phyloP scores from a whole-genome alignment of 2,329 filamentous ascomycete species.

The Paracoccidioides lutzii region DNA sequence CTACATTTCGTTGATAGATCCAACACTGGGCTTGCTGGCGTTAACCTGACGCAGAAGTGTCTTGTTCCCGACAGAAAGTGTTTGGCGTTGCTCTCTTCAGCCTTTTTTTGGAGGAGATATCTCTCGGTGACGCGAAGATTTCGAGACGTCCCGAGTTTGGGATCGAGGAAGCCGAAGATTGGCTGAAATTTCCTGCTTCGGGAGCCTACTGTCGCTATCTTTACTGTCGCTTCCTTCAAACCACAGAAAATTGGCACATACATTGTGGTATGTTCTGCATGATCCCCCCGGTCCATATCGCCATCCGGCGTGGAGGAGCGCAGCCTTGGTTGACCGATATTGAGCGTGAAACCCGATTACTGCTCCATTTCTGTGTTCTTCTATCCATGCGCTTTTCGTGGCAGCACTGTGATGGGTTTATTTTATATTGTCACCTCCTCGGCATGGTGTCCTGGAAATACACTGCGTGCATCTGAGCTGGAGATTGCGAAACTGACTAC shows the following conservation, averaged over 20 bases:
- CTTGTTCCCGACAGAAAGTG: background rate
- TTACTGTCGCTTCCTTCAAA: background rate
- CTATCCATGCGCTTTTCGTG: background rate
- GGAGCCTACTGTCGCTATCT: background rate
- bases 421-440: background rate
- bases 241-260: background rate
- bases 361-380: background rate
- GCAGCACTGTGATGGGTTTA: background rate
- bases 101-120: background rate
- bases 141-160: conserved; percentile 18
- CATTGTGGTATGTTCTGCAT: background rate
- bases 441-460: background rate
- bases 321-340: background rate
- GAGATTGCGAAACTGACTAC: background rate
- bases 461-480: background rate
- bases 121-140: background rate
- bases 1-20: background rate
- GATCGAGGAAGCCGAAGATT: conserved; percentile 10
- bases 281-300: background rate
- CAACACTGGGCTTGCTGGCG: background rate
- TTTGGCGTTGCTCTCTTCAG: background rate
- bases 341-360: background rate
- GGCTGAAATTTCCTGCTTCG: background rate
- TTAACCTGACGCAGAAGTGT: background rate
- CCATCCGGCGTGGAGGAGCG: background rate